Percentiles rank a stretch among this genome's conserved stretches.
Evolutionary conservation across 2,329 filamentous ascomycete genomes (phyloP).

Genomic region (Dactylellina leptospora): DNA sequence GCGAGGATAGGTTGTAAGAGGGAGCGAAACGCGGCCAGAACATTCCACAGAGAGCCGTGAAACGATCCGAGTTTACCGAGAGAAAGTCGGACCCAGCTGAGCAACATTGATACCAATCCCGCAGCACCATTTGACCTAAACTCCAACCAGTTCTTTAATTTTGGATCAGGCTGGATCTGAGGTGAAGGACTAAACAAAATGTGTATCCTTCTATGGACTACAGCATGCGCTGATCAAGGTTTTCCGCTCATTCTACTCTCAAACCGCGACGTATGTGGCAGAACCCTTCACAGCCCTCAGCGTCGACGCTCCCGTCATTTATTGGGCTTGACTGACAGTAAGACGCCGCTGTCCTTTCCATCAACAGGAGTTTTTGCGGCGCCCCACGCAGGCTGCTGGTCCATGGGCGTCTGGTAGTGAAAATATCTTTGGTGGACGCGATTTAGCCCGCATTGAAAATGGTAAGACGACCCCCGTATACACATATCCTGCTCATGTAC

Average conservation of each 20-base stretch:
- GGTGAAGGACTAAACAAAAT: conserved; percentile 66
- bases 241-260: conserved; percentile 79
- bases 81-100: not conserved
- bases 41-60: conserved; percentile 19
- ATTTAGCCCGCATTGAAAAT: conserved; percentile 40
- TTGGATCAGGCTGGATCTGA: not conserved
- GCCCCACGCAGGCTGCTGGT: conserved; percentile 47
- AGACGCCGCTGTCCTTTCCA: not conserved
- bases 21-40: conserved; percentile 25
- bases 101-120: not conserved
- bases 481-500: not conserved
- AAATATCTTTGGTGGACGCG: conserved; percentile 32
- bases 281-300: too few species aligned
- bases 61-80: conserved; percentile 45
- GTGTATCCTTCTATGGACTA: conserved; percentile 81
- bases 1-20: too few species aligned
- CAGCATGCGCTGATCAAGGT: conserved; percentile 70
- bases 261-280: conserved; percentile 78
- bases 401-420: conserved; percentile 18
- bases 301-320: not conserved
- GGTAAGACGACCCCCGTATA: not conserved
- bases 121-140: not conserved
- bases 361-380: conserved; percentile 40
- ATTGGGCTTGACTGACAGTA: not conserved
- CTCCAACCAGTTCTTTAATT: not conserved